Percentiles rank a stretch among this genome's conserved stretches.
Conservation (phyloP, 2,329 filamentous ascomycete genomes). For the Aspergillus sp. region DNA sequence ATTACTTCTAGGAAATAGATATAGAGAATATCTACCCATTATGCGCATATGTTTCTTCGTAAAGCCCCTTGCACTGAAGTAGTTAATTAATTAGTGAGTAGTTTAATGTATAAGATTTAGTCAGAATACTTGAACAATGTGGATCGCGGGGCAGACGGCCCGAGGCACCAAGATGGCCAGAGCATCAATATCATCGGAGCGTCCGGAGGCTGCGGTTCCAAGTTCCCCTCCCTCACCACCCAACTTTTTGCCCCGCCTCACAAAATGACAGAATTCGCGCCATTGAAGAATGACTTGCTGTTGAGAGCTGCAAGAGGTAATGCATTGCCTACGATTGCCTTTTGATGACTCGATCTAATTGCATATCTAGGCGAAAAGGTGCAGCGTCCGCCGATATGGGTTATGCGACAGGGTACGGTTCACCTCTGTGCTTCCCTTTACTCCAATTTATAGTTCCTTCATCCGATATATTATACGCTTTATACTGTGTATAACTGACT, state of each 20-base stretch:
- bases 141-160: constrained; percentile 13
- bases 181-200: constrained; percentile 18
- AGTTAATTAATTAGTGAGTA: neutral
- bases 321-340: neutral
- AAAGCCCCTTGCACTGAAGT: neutral
- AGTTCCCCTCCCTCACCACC: constrained; percentile 16
- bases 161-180: constrained; percentile 13
- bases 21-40: neutral
- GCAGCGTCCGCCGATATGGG: constrained; percentile 93
- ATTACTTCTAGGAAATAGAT: neutral
- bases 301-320: constrained; percentile 85
- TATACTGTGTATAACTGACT: neutral
- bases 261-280: constrained; percentile 73
- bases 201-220: neutral
- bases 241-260: constrained; percentile 15
- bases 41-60: neutral
- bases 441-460: neutral
- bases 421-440: neutral
- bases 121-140: neutral
- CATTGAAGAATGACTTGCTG: constrained; percentile 89
- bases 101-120: neutral
- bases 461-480: neutral
- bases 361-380: constrained; percentile 72
- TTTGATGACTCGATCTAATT: constrained; percentile 12
- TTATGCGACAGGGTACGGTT: constrained; percentile 90